Base-by-base conservation (phyloP, 164 flowering plant genomes). In the Vitis vinifera region DNA sequence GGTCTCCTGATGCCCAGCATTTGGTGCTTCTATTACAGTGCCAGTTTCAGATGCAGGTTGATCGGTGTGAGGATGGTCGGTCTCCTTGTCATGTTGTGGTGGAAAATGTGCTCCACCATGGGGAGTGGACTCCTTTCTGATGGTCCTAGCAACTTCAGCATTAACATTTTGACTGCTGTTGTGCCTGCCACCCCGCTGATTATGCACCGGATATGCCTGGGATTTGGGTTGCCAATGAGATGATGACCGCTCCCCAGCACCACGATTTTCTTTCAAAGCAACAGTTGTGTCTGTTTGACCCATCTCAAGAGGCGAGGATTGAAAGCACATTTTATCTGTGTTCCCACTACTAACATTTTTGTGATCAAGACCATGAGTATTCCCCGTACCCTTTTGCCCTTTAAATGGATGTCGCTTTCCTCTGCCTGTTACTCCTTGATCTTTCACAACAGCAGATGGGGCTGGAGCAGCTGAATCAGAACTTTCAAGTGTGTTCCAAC, bases 151-250 rank as follows among this genome's bases (percentile, higher is more conserved):
- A 68, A 17, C 79, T 65, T 81, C 90, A 15, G 49, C 23, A 6
- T 58, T 48, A 64, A 56, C 71, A 68, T 64, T 74, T 70, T 81
- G 85, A 67, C 77, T 71, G 56, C 81, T 80, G 70, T 44, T 69
- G 52, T 62, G 65, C 69, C 77, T 69, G 72, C 67, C 78, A 73
- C 79, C 86, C n/a, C 80, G 78, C 23, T 77, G 81, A 72, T 79
- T 80, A 59, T 76, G 66, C 11, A 68, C 65, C 1, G 76, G 27
- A 74, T 49, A 48, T 3, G 75, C 63, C 66, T 84, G 92, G 50
- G 88, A 70, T 70, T 91, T 95, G 48, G 98, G 94, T 77, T 91
- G 91, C 98, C 98, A 91, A 13, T 91, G 94, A 72, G 95, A 77
- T 53, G 81, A 55, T 5, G 78, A 29, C 9, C 80, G 83, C 55